phyloP scores from a whole-genome alignment of 257 asterid species.

The Forsythia viridissima region DNA sequence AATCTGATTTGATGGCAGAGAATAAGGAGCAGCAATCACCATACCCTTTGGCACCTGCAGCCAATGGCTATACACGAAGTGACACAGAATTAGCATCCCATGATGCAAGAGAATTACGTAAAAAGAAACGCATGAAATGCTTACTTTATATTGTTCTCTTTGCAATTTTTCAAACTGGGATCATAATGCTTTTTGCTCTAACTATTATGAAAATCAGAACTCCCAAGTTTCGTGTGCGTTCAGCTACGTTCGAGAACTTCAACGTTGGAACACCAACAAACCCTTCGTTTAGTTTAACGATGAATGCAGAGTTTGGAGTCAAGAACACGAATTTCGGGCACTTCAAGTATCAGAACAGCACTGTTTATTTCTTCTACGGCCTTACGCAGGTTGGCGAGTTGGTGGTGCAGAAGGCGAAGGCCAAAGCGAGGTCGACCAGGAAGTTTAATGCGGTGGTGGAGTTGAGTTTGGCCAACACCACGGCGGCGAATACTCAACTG shows the following conservation, averaged over 20 bases:
- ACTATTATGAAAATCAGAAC: constrained; percentile 42
- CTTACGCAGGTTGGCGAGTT: constrained; percentile 35
- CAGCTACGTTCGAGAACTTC: constrained; percentile 22
- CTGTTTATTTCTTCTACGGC: constrained; percentile 30
- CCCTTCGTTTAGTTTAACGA: constrained; percentile 23
- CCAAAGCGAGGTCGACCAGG: constrained; percentile 30
- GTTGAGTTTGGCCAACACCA: constrained; percentile 12
- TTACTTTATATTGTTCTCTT: constrained; percentile 32
- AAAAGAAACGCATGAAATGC: constrained; percentile 37
- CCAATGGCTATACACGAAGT: constrained; percentile 18
- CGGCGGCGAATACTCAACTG: constrained; percentile 3
- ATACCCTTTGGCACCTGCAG: constrained; percentile 3
- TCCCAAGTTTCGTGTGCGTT: constrained; percentile 37
- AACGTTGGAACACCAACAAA: background rate
- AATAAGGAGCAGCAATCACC: constrained; percentile 12
- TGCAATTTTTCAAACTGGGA: constrained; percentile 31
- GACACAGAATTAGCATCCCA: constrained; percentile 26
- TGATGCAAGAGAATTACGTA: constrained; percentile 21
- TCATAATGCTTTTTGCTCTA: constrained; percentile 30
- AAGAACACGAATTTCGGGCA: constrained; percentile 52
- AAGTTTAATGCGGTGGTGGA: constrained; percentile 20
- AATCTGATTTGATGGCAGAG: constrained; percentile 18
- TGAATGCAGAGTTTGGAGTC: constrained; percentile 36
- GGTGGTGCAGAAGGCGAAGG: constrained; percentile 15
- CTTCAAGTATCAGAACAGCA: constrained; percentile 29